Conservation (phyloP, 2,329 filamentous ascomycete species). For the Neofusicoccum umdonicola region DNA sequence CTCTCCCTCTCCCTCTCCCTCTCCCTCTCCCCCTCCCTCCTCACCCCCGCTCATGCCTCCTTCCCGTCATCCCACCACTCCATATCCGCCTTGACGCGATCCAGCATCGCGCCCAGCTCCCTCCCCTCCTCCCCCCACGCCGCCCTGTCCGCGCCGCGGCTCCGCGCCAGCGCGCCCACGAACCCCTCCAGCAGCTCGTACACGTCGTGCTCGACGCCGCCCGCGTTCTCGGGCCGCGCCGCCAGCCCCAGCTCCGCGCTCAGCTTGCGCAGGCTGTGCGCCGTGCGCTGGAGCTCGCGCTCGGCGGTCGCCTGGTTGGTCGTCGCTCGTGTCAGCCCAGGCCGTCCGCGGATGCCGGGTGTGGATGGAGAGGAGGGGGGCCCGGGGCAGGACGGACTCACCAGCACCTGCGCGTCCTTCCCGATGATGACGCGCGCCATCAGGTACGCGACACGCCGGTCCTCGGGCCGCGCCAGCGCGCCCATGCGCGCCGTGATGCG, state of each 20-base stretch:
- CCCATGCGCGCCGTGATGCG: not conserved
- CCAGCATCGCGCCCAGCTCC: not conserved
- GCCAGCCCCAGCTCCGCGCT: not conserved
- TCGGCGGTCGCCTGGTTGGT: not conserved
- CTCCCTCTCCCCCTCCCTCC: not conserved
- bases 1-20: not conserved
- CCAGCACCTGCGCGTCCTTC: not conserved
- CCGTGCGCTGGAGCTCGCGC: not conserved
- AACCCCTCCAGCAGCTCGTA: constrained; percentile 5
- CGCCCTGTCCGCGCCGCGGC: not conserved
- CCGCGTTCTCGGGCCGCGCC: not conserved
- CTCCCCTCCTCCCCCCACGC: not conserved
- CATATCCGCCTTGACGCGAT: not conserved
- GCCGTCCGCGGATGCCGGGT: too few relatives aligned
- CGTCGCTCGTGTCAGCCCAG: too few relatives aligned
- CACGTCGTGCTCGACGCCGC: not conserved
- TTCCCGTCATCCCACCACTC: constrained; percentile 4
- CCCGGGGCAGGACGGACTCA: not conserved
- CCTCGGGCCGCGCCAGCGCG: not conserved
- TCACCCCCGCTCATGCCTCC: not conserved
- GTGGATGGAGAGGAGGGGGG: too few relatives aligned
- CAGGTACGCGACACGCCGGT: not conserved
- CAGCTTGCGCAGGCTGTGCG: not conserved
- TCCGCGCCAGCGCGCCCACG: not conserved
- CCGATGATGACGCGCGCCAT: not conserved